Evolutionary conservation across 2,329 filamentous ascomycete genomes (phyloP).

Genomic region (Pestalotiopsis sp.): DNA sequence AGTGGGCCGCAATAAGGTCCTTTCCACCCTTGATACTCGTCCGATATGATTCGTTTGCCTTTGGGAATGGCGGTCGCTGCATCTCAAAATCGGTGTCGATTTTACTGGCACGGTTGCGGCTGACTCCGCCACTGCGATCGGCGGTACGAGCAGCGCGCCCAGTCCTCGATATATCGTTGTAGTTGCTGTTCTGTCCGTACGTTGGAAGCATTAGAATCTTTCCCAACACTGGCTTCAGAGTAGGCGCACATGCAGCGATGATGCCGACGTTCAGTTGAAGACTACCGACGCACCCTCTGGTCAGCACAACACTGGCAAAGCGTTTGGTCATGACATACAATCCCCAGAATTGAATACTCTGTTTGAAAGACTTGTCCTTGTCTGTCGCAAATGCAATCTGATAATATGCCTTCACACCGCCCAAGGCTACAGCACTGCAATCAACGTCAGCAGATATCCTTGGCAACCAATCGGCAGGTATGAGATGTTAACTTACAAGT

Average conservation of each 20-base stretch:
- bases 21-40: conserved; percentile 7
- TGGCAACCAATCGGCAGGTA: background rate
- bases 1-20: background rate
- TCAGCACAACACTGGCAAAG: background rate
- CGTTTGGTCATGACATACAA: conserved; percentile 4
- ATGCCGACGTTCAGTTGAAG: conserved; percentile 13
- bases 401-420: conserved; percentile 40
- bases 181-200: background rate
- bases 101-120: background rate
- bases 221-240: conserved; percentile 7
- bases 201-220: background rate
- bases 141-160: background rate
- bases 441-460: background rate
- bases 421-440: conserved; percentile 28
- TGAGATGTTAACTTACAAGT: conserved; percentile 24
- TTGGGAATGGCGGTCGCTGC: background rate
- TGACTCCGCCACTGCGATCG: background rate
- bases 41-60: background rate
- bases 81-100: conserved; percentile 4
- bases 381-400: conserved; percentile 35
- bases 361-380: conserved; percentile 36
- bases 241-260: conserved; percentile 12
- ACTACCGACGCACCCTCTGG: background rate
- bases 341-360: conserved; percentile 14
- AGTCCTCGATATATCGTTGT: background rate